Conservation (phyloP, 208 protist genomes). For the Trypanosoma melophagium region DNA sequence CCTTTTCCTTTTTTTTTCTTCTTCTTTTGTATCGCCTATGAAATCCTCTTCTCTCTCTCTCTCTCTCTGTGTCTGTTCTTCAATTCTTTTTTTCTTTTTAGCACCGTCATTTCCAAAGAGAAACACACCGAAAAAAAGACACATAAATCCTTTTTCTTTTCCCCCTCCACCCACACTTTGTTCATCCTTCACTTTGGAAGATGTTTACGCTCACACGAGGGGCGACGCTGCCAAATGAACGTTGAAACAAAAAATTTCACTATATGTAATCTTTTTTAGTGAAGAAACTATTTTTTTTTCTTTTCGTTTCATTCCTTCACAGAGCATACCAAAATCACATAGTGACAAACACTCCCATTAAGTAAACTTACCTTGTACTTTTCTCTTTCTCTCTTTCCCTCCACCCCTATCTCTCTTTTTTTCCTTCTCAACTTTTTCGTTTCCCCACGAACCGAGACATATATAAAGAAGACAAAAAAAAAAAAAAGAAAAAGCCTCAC, state of each 20-base stretch:
- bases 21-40: not conserved
- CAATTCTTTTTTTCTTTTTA: not conserved
- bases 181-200: not conserved
- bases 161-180: not conserved
- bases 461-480: constrained; percentile 11
- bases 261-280: no score
- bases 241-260: no score
- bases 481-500: not conserved
- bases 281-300: no score
- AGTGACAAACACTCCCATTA: no score
- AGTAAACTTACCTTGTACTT: not conserved
- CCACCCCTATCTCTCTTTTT: not conserved
- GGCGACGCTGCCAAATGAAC: no score
- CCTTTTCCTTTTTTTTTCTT: not conserved
- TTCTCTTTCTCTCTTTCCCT: not conserved
- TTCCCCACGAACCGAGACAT: not conserved
- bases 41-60: not conserved
- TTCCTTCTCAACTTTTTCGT: no score
- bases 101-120: no score
- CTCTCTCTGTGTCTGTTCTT: not conserved
- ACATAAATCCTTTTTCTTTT: not conserved
- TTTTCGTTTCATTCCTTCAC: no score
- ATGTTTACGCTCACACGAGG: no score
- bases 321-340: no score
- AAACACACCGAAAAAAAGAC: not conserved